Evolutionary conservation across 2,329 filamentous ascomycete genomes (phyloP), one percentile per base, ranked within the genome.

Genomic region (Tolypocladium capitatum): DNA sequence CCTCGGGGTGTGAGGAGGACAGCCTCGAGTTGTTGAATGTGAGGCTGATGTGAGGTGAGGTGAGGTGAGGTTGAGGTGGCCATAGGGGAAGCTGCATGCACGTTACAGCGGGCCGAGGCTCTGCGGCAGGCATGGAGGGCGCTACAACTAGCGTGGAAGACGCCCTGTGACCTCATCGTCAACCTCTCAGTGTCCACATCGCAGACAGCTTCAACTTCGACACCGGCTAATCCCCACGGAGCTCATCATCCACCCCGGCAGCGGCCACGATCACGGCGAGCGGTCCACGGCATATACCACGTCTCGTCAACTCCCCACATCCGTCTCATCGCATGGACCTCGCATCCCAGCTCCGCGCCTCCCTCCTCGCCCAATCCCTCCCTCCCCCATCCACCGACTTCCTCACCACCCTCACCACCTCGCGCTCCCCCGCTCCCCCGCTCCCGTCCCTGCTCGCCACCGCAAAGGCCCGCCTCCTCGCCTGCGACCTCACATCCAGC

Each of bases 381-480:
- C 65, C 81, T 59, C 33, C 67, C 55, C 64, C 76, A 1, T 73
- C 75, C 2, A 48, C 61, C 33, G 53, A 74, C 49, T 91, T 85
- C 78, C 74, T 92, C 28, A 70, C 72, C 49, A 68, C 67, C 48
- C 80, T 91, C 60, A 61, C 84, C 49, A 65, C 75, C 10, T 70
- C 74, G 16, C 75, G 64, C 65, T 75, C 55, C 61, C 75, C 69
- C 41, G 70, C 72, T 16, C 80, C 78, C 1, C 82, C 86, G 0
- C 65, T 89, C 1, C 76, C 80, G 28, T 83, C 84, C 4, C 73
- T 94, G 20, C 72, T 85, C 48, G 86, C 88, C 51, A 92, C 89
- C 2, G 85, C 85, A 34, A 80, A 85, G 54, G 84, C 89, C 55
- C 87, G 88, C 47, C 71, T 97, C 11, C 76, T 96, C 5, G 77